These are phyloP conservation scores for Symbiodinium natans DNA, from an alignment of 73 alveolate genomes.

Conservation along the genomic window DNA sequence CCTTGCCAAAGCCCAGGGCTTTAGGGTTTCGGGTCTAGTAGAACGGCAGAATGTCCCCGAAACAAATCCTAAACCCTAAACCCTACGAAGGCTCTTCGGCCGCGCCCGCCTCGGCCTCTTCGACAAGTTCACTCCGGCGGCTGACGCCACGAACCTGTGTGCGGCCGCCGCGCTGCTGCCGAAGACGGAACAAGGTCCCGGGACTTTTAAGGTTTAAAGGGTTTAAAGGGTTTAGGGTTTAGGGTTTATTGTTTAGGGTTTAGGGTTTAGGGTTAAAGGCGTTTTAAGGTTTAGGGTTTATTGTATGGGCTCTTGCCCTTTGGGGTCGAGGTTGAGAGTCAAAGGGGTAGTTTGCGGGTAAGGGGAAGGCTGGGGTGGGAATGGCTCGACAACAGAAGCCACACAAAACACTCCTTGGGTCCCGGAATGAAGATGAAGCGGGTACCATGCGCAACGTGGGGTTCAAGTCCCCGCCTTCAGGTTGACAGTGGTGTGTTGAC, in stretches of 20 bases:
- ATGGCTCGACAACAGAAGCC: background rate
- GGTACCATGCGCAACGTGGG: conserved; percentile 73
- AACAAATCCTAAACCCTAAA: too few relatives aligned
- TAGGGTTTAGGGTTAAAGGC: background rate
- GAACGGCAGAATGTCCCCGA: too few relatives aligned
- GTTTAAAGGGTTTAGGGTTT: background rate
- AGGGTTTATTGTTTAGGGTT: background rate
- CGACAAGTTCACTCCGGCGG: conserved; percentile 44
- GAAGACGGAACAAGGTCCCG: background rate
- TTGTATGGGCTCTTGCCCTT: background rate
- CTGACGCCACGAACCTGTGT: conserved; percentile 72
- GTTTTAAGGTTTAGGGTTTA: background rate
- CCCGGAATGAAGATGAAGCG: conserved; percentile 91
- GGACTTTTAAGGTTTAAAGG: background rate
- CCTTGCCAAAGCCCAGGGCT: too few relatives aligned
- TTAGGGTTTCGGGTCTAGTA: too few relatives aligned
- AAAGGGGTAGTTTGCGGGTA: too few relatives aligned
- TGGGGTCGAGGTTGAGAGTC: background rate
- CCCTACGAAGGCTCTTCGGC: background rate
- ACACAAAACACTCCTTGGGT: conserved; percentile 9
- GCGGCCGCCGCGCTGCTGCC: conserved; percentile 50
- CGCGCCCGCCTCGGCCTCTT: conserved; percentile 54
- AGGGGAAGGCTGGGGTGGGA: too few relatives aligned
- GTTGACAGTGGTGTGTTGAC: too few relatives aligned
- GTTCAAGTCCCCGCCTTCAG: conserved; percentile 54